Evolutionary conservation across 768 basidiomycete genomes (phyloP).

Genomic region (Melanogaster broomeanus): DNA sequence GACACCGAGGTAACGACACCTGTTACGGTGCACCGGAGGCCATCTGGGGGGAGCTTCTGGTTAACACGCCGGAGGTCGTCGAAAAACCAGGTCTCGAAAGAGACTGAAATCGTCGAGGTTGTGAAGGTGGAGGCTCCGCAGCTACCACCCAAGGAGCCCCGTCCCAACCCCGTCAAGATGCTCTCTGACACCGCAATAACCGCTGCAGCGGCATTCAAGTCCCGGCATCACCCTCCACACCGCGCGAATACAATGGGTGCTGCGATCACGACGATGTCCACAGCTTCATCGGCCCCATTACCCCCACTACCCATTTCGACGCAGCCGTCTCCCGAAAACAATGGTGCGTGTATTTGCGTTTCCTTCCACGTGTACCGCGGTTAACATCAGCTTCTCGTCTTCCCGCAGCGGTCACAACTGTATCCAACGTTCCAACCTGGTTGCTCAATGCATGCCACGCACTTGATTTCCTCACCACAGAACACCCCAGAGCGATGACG

Average conservation of each 20-base stretch:
- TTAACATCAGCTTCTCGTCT: not conserved
- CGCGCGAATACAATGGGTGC: slow-evolving; percentile 32
- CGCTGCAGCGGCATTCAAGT: slow-evolving; percentile 28
- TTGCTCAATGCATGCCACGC: slow-evolving; percentile 76
- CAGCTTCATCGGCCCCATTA: slow-evolving; percentile 8
- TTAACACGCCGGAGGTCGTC: slow-evolving; percentile 48
- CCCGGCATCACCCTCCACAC: slow-evolving; percentile 29
- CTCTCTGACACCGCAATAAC: slow-evolving; percentile 33
- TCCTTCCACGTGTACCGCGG: not conserved
- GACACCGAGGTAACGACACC: slow-evolving; percentile 60
- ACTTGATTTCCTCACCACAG: slow-evolving; percentile 69
- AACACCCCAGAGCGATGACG: slow-evolving; percentile 77
- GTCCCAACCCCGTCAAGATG: slow-evolving; percentile 37
- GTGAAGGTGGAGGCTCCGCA: slow-evolving; percentile 20
- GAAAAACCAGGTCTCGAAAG: slow-evolving; percentile 35
- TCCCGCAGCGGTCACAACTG: slow-evolving; percentile 39
- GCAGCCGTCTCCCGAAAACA: slow-evolving; percentile 11
- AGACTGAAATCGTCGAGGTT: slow-evolving; percentile 33
- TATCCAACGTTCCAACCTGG: slow-evolving; percentile 71
- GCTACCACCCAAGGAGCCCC: slow-evolving; percentile 30
- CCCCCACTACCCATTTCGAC: slow-evolving; percentile 16
- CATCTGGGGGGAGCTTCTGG: slow-evolving; percentile 56
- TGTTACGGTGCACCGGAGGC: slow-evolving; percentile 56
- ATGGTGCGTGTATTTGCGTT: slow-evolving; percentile 15
- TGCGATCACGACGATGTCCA: slow-evolving; percentile 15